These are phyloP conservation scores for Lizonia empirigonia DNA, from an alignment of 2,329 filamentous ascomycete species.

Conservation along the genomic window DNA sequence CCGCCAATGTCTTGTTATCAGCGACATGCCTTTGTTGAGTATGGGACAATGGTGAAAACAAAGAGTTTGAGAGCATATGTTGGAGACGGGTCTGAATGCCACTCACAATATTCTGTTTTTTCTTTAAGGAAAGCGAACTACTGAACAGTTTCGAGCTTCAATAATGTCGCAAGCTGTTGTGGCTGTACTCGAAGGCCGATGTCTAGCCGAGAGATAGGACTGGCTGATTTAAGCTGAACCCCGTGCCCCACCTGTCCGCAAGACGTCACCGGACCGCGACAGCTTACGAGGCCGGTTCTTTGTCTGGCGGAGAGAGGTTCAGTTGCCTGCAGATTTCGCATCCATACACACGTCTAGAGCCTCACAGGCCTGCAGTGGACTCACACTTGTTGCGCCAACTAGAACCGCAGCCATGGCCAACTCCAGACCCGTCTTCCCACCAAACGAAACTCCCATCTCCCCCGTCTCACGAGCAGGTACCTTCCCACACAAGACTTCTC, in stretches of 20 bases:
- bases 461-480: constrained; percentile 26
- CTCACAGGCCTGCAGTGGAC: neutral
- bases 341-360: neutral
- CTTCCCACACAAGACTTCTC: constrained; percentile 38
- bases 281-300: constrained; percentile 24
- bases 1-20: neutral
- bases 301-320: constrained; percentile 15
- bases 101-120: neutral
- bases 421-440: constrained; percentile 24
- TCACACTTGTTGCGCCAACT: neutral
- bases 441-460: constrained; percentile 27
- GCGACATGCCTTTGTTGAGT: too few relatives aligned
- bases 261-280: constrained; percentile 22
- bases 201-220: neutral
- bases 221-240: neutral
- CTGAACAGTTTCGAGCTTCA: too few relatives aligned
- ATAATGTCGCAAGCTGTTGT: neutral
- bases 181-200: neutral
- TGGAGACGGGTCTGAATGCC: neutral
- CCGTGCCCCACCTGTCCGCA: constrained; percentile 17
- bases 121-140: too few relatives aligned
- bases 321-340: neutral
- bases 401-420: constrained; percentile 12
- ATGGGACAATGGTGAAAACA: too few relatives aligned
- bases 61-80: neutral